Percentiles rank a stretch among this genome's conserved stretches.
These are phyloP conservation scores for Trichoderma brevicompactum DNA, from an alignment of 2,329 filamentous ascomycete genomes.

Conservation along the genomic window DNA sequence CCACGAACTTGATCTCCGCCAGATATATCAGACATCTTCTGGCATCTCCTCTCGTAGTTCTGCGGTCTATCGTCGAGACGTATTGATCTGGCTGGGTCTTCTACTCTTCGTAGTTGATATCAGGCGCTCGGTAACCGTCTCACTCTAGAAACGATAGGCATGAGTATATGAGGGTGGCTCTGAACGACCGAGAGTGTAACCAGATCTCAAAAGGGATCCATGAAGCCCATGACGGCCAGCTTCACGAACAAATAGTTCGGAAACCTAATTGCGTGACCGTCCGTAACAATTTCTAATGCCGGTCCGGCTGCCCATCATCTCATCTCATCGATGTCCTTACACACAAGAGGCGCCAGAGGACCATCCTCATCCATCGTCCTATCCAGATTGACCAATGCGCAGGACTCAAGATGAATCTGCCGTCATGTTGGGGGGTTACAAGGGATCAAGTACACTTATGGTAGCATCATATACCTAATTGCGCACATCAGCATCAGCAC, in stretches of 20 bases:
- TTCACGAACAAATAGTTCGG: conserved; percentile 70
- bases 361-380: conserved; percentile 57
- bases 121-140: no score
- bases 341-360: conserved; percentile 50
- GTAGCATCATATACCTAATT: conserved; percentile 60
- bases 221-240: conserved; percentile 71
- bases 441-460: conserved; percentile 72
- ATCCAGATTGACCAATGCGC: conserved; percentile 50
- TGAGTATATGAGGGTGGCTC: no score
- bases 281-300: conserved; percentile 88
- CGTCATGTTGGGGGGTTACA: conserved; percentile 39
- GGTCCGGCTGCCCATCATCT: conserved; percentile 63
- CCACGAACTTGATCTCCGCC: no score
- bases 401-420: conserved; percentile 68
- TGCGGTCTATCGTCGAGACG: no score
- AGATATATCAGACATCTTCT: no score
- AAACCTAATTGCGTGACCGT: conserved; percentile 68
- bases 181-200: no score
- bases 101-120: no score
- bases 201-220: no score
- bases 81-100: no score
- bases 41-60: no score
- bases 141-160: no score
- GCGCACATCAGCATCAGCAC: neutral
- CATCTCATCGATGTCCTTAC: conserved; percentile 69